Evolutionary conservation across 1,284 basidiomycete genomes (phyloP).

Genomic region (Trichosporon coremiiforme): DNA sequence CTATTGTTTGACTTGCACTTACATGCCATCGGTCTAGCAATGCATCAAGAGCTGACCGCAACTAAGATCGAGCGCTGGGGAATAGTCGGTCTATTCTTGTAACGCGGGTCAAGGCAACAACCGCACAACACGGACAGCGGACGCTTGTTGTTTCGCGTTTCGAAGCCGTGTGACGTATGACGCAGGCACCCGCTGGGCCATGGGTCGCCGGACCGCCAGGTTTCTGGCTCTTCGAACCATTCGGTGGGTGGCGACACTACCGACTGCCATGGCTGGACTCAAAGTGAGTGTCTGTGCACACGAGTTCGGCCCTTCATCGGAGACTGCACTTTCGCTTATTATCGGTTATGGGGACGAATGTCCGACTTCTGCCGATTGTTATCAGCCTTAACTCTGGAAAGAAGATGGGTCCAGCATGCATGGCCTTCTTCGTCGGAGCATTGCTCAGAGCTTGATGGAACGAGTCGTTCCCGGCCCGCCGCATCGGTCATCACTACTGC

Average conservation of each 20-base stretch:
- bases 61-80: constrained; percentile 4
- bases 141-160: constrained; percentile 14
- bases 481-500: neutral
- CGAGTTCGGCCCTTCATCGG: neutral
- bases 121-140: neutral
- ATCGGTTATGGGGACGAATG: neutral
- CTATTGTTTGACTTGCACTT: constrained; percentile 3
- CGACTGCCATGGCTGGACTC: neutral
- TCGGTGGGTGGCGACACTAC: neutral
- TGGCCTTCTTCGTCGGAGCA: constrained; percentile 5
- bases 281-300: constrained; percentile 6
- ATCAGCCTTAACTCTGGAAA: neutral
- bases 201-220: neutral
- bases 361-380: constrained; percentile 7
- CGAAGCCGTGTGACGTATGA: constrained; percentile 4
- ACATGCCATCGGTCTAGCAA: neutral
- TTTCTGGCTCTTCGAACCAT: neutral
- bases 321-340: constrained; percentile 7
- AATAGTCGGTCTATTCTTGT: neutral
- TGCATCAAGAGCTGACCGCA: neutral
- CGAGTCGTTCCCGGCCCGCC: neutral
- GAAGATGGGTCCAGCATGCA: neutral
- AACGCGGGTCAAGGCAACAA: neutral
- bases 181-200: neutral
- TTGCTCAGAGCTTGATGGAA: neutral